Percentiles rank a stretch among this genome's conserved stretches.
Evolutionary conservation across 306 rosid species (phyloP).

Genomic region (Begonia fuchsioides): DNA sequence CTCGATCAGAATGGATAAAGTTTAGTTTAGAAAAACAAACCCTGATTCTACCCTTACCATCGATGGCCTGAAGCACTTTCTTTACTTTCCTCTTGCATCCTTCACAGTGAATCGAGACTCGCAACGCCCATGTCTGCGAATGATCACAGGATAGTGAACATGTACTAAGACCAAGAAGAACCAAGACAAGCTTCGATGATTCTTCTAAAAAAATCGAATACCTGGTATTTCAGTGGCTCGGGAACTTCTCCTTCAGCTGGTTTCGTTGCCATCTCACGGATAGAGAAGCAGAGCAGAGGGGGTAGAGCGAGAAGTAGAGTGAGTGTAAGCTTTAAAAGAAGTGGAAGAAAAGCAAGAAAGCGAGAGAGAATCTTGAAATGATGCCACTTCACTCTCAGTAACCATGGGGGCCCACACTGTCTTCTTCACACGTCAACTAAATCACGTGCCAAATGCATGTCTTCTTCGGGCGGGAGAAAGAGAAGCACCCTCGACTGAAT

Average conservation of each 20-base stretch:
- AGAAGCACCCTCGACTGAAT: too few species aligned
- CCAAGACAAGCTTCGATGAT: too few species aligned
- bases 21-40: too few species aligned
- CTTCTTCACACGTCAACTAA: not conserved
- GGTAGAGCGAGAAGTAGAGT: slow-evolving; percentile 11
- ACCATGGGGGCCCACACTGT: not conserved
- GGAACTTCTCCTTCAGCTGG: slow-evolving; percentile 32
- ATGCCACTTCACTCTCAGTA: not conserved
- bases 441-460: not conserved
- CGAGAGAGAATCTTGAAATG: not conserved
- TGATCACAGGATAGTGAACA: too few species aligned
- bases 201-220: slow-evolving; percentile 1
- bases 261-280: slow-evolving; percentile 39
- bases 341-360: slow-evolving; percentile 9
- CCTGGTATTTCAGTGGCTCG: slow-evolving; percentile 60
- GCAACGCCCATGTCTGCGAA: slow-evolving; percentile 64
- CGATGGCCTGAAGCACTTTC: slow-evolving; percentile 70
- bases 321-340: slow-evolving; percentile 14
- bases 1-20: not conserved
- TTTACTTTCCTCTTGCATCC: slow-evolving; percentile 79
- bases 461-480: too few species aligned
- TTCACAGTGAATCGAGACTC: slow-evolving; percentile 81
- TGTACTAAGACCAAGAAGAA: too few species aligned
- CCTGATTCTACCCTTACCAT: slow-evolving; percentile 23
- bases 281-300: slow-evolving; percentile 8